A percentile compares a stretch with the other conserved stretches of the same genome.
phyloP scores from a whole-genome alignment of 192 early-diverging fungal genomes.

The Backusella tarrabulga region DNA sequence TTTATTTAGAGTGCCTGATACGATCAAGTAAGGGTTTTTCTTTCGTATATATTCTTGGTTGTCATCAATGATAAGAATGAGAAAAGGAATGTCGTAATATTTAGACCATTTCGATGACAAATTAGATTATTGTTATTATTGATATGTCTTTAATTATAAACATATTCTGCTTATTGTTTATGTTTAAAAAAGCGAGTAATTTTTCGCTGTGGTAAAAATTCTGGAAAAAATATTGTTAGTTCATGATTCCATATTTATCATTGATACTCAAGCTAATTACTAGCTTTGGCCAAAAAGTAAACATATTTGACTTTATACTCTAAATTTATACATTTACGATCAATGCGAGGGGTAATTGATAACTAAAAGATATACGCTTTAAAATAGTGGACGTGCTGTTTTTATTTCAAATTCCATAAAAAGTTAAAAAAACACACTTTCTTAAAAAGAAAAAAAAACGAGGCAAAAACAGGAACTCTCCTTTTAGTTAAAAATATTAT shows the following conservation, averaged over 20 bases:
- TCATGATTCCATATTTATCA: background rate
- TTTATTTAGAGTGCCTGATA: too few species aligned
- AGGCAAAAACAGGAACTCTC: background rate
- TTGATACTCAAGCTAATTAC: background rate
- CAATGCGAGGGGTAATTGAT: background rate
- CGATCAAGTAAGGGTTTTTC: too few species aligned
- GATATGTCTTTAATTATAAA: background rate
- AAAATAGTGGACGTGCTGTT: background rate
- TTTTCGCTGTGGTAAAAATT: background rate
- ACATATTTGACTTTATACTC: background rate
- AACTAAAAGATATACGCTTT: background rate
- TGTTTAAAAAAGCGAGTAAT: background rate
- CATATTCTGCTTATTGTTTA: background rate
- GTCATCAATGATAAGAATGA: background rate
- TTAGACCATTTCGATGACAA: background rate
- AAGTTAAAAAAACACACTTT: background rate
- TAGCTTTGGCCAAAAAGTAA: background rate
- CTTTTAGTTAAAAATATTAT: background rate
- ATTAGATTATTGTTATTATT: background rate
- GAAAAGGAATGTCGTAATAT: background rate
- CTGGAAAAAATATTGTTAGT: background rate
- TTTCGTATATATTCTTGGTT: background rate
- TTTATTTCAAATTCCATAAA: background rate
- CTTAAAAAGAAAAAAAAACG: constrained; percentile 3
- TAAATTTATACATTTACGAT: background rate